phyloP scores from a whole-genome alignment of 768 basidiomycete genomes.

The Boletus sp. region DNA sequence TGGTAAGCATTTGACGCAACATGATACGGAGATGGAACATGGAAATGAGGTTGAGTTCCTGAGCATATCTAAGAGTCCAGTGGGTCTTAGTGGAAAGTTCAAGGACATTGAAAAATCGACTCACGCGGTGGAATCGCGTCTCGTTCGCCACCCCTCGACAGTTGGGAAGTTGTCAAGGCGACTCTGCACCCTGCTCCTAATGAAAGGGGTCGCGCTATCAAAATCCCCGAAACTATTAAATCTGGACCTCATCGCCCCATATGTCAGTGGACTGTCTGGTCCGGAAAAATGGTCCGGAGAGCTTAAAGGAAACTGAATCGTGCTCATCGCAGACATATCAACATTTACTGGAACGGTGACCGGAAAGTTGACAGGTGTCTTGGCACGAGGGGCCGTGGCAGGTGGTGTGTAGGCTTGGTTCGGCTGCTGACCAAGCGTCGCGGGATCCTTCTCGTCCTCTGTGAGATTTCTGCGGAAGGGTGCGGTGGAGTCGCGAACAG shows the following conservation, averaged over 20 bases:
- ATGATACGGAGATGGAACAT: conserved; percentile 89
- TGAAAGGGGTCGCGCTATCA: conserved; percentile 71
- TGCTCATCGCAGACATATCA: conserved; percentile 53
- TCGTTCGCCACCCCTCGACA: conserved; percentile 78
- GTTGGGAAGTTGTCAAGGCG: conserved; percentile 55
- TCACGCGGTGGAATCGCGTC: conserved; percentile 88
- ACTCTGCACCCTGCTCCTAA: conserved; percentile 82
- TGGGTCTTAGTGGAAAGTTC: not conserved
- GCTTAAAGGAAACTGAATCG: conserved; percentile 76
- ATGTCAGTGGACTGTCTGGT: conserved; percentile 53
- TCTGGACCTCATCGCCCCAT: conserved; percentile 51
- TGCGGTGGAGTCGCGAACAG: conserved; percentile 53
- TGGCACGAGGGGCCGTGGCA: conserved; percentile 40
- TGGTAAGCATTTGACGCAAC: conserved; percentile 85
- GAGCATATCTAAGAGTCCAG: conserved; percentile 56
- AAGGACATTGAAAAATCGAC: conserved; percentile 29
- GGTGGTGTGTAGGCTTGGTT: conserved; percentile 13
- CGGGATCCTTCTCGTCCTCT: conserved; percentile 71
- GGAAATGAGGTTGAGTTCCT: conserved; percentile 80
- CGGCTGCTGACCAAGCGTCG: conserved; percentile 40
- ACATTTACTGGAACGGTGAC: conserved; percentile 47
- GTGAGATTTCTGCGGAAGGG: conserved; percentile 73
- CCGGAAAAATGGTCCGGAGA: conserved; percentile 63
- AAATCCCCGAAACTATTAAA: conserved; percentile 72
- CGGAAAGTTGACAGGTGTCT: conserved; percentile 59